Base-by-base conservation (phyloP, 176 grass and related monocot genomes). In the Cenchrus purpureus region DNA sequence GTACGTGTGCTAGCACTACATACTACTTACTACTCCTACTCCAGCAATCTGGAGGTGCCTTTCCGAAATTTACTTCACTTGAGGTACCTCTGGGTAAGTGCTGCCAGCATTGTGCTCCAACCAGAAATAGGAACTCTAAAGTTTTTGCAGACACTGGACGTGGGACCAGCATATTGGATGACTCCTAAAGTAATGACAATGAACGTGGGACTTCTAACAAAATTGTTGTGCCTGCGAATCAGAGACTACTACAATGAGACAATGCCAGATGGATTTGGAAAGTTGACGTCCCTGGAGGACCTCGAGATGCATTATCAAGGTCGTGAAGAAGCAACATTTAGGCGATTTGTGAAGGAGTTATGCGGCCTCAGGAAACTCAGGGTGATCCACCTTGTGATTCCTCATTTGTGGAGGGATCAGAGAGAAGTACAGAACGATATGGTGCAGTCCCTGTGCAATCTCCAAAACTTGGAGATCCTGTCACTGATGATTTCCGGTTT, bases 171-270 rank as follows among this genome's bases (percentile, higher is more conserved):
- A 34, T 34, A 40, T 4, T 0, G 37, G 4, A 40, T 40, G 37
- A 40, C 0, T 40, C 2, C 0, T 40, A 4, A 40, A 40, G 37
- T 10, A 11, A 0, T 5, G 0, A 7, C 0, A 10, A 1, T 1
- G 0, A 2, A 1, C 10, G 10, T 16, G 53, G 0, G 11, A 5
- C 13, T 28, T 3, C 51, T 12, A 12, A 14, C 11, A 57, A 6
- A 46, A 4, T 44, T 83, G 1, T 6, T 4, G 29, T 16, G 69
- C 52, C 66, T 83, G 12, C n/a, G 48, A 9, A 2, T 44, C 10
- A 43, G 52, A 55, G 4, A 1, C 12, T 4, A 8, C 1, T 0
- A 20, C 19, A 19, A 25, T 25, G 22, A 0, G 4, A 2, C 6
- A 16, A 3, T 8, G 0, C n/a, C 20, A 9, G 10, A 29, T 31